Base-by-base conservation (phyloP, 2,329 filamentous ascomycete genomes). In the Coniella lustricola region DNA sequence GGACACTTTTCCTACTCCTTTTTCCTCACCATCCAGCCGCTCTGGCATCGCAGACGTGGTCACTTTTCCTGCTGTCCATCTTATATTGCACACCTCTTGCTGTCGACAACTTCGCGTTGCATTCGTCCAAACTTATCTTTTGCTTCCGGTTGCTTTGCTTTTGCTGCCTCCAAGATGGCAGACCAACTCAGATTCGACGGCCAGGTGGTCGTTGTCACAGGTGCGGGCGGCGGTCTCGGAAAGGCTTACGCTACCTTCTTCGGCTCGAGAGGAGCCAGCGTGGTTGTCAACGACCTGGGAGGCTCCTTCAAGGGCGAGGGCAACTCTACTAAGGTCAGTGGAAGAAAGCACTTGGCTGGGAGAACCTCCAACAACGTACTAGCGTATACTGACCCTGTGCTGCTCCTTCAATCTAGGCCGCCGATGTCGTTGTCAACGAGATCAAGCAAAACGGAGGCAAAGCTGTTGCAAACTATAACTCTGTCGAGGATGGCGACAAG, bases 401-500 rank as follows among this genome's bases (percentile, higher is more conserved):
- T 14, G 17, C 18, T 47, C 22, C 35, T 36, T 32, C 36, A 42
- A 18, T 39, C 21, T 54, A 91, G 86, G 84, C 85, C 55, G 88
- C 87, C 60, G 87, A 94, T 76, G 78, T 84, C 40, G 85, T 91
- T 51, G 86, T 91, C 64, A 73, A 88, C 59, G 84, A 89, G 72
- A 91, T 91, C 69, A 90, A 85, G 69, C 77, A 82, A 64, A 85
- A 84, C 46, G 93, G 93, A 67, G 93, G 93, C 67, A 94, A 95
- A 70, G 93, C 93, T 52, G 90, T 95, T 43, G 90, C 91, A 69
- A 97, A 96, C 79, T 97, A 97, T 77, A 87, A 98, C 74, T 83
- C 81, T 66, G 91, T 95, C 70, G 88, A 93, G 73, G 78, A 91
- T 61, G 93, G 93, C 61, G 91, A 97, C 53, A 85, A 80, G 69